A percentile compares a stretch with the other conserved stretches of the same genome.
phyloP scores from a whole-genome alignment of 306 rosid species.

The Ochetophila trinervis region DNA sequence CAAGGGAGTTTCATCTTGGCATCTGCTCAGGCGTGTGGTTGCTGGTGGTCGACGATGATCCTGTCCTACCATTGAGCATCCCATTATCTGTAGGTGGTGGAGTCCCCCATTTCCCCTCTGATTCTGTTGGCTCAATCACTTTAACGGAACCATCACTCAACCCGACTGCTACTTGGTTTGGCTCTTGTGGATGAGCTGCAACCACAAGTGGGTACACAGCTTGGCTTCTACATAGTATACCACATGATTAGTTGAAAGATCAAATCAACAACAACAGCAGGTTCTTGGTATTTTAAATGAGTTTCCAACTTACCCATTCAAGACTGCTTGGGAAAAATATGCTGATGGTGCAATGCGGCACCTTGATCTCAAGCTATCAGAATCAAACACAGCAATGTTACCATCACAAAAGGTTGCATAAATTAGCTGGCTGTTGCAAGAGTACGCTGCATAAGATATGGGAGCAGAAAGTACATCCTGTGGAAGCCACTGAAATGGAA shows the following conservation, averaged over 20 bases:
- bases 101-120: conserved; percentile 77
- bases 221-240: conserved; percentile 50
- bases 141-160: conserved; percentile 72
- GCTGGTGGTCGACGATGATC: conserved; percentile 60
- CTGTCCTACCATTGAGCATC: conserved; percentile 49
- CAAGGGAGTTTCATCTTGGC: conserved; percentile 46
- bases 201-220: conserved; percentile 58
- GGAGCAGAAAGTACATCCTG: conserved; percentile 67
- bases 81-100: conserved; percentile 59
- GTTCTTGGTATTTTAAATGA: background rate
- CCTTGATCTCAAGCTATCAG: conserved; percentile 66
- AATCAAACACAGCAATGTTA: conserved; percentile 77
- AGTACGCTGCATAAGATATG: conserved; percentile 68
- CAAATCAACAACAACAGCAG: too few species aligned
- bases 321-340: conserved; percentile 48
- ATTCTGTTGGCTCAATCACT: conserved; percentile 71
- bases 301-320: conserved; percentile 53
- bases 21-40: conserved; percentile 67
- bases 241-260: background rate
- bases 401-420: conserved; percentile 69
- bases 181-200: conserved; percentile 72
- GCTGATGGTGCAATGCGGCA: conserved; percentile 78
- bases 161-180: conserved; percentile 77
- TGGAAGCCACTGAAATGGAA: conserved; percentile 76
- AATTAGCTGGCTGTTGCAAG: conserved; percentile 67